Evolutionary conservation across 2,329 filamentous ascomycete species (phyloP).

Genomic region (Xylaria sp.): DNA sequence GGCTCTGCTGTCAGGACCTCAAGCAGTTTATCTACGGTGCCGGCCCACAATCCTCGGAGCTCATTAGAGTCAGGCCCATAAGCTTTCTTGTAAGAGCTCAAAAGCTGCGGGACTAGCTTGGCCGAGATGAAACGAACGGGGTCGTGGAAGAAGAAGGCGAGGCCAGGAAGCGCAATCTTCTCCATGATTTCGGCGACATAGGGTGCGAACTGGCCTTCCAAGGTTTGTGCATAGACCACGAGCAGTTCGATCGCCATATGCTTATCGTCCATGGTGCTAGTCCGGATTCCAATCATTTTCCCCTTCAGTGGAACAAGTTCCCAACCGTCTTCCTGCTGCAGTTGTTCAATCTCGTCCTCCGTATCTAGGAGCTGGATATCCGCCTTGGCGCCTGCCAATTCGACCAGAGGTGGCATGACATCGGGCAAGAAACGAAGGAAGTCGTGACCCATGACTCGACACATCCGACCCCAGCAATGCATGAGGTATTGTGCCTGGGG

Average conservation of each 20-base stretch:
- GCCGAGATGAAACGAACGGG: constrained; percentile 94
- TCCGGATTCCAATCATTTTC: constrained; percentile 98
- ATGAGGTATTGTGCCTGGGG: constrained; percentile 96
- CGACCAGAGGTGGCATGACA: constrained; percentile 92
- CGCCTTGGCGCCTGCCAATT: constrained; percentile 91
- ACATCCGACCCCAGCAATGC: constrained; percentile 99
- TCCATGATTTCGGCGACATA: constrained; percentile 95
- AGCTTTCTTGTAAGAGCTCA: constrained; percentile 92
- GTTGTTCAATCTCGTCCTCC: constrained; percentile 89
- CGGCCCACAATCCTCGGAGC: constrained; percentile 81
- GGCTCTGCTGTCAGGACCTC: constrained; percentile 94
- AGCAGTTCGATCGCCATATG: constrained; percentile 99
- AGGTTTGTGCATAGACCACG: constrained; percentile 93
- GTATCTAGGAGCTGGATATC: constrained; percentile 96
- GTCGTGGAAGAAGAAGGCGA: constrained; percentile 99
- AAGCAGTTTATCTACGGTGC: constrained; percentile 86
- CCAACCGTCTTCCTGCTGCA: constrained; percentile 96
- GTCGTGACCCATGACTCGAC: constrained; percentile 85
- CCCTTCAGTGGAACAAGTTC: constrained; percentile 96
- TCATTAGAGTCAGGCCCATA: constrained; percentile 82
- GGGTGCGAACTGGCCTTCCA: constrained; percentile 90
- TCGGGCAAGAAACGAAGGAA: constrained; percentile 91
- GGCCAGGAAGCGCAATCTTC: constrained; percentile 89
- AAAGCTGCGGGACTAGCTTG: constrained; percentile 89
- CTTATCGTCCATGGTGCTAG: constrained; percentile 95